These are phyloP conservation scores for Psilocybe sp. DNA, from an alignment of 768 basidiomycete genomes.

Conservation along the genomic window DNA sequence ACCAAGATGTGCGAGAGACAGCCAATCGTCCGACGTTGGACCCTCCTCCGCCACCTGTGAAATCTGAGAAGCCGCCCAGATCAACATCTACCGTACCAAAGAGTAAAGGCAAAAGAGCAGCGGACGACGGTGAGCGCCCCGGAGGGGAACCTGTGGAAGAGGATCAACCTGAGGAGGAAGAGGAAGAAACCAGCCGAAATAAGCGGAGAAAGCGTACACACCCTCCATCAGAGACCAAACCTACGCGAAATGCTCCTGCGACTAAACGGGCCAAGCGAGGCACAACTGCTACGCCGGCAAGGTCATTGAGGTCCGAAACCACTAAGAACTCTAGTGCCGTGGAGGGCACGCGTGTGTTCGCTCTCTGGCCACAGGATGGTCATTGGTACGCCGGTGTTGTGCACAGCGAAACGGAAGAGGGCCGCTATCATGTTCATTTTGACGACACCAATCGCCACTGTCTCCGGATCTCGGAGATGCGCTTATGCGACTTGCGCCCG, in stretches of 20 bases:
- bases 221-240: too few species aligned
- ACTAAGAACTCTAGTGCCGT: conserved; percentile 30
- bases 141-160: too few species aligned
- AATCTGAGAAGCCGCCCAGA: conserved; percentile 4
- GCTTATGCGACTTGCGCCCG: conserved; percentile 42
- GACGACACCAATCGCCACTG: conserved; percentile 55
- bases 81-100: neutral
- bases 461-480: conserved; percentile 52
- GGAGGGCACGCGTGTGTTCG: conserved; percentile 61
- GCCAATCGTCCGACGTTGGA: conserved; percentile 4
- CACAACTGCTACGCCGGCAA: conserved; percentile 14
- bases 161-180: too few species aligned
- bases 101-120: too few species aligned
- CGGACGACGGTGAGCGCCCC: too few species aligned
- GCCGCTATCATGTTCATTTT: conserved; percentile 53
- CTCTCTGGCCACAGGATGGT: conserved; percentile 59
- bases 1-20: conserved; percentile 37
- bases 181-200: too few species aligned
- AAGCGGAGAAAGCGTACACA: too few species aligned
- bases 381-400: conserved; percentile 63
- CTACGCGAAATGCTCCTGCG: too few species aligned
- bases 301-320: conserved; percentile 33
- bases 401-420: conserved; percentile 27
- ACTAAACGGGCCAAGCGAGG: conserved; percentile 17
- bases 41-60: neutral